phyloP scores from a whole-genome alignment of 768 basidiomycete species.

The Cystofilobasidium bisporidii region DNA sequence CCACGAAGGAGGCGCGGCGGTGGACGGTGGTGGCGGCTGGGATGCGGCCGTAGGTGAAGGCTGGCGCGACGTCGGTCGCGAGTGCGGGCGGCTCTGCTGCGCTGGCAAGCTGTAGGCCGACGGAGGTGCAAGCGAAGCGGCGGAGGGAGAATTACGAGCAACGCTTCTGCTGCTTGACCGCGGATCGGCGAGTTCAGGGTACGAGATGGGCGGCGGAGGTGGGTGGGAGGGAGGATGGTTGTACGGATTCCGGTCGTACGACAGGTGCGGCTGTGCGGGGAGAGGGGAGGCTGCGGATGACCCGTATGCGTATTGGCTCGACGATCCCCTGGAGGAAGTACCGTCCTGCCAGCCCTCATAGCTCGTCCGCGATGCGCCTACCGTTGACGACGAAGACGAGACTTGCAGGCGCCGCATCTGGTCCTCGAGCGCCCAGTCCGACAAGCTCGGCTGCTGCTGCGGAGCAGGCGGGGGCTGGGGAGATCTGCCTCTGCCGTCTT shows the following conservation, averaged over 20 bases:
- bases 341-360: no score
- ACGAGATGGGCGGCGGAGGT: background rate
- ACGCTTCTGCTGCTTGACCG: no score
- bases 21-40: background rate
- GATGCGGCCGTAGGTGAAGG: background rate
- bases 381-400: background rate
- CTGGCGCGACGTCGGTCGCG: background rate
- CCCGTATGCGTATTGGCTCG: no score
- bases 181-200: background rate
- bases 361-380: background rate
- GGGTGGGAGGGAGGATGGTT: no score
- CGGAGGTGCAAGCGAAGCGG: background rate
- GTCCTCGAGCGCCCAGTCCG: background rate
- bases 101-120: no score
- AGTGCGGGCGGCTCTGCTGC: background rate
- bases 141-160: background rate
- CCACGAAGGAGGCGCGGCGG: slow-evolving; percentile 1
- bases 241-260: no score
- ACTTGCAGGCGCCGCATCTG: background rate
- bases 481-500: background rate
- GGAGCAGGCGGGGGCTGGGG: background rate
- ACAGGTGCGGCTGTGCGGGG: no score
- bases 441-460: background rate
- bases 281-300: no score
- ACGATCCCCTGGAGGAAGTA: no score